Base-by-base conservation (phyloP, 1,284 basidiomycete genomes). In the Ganoderma multipileum region DNA sequence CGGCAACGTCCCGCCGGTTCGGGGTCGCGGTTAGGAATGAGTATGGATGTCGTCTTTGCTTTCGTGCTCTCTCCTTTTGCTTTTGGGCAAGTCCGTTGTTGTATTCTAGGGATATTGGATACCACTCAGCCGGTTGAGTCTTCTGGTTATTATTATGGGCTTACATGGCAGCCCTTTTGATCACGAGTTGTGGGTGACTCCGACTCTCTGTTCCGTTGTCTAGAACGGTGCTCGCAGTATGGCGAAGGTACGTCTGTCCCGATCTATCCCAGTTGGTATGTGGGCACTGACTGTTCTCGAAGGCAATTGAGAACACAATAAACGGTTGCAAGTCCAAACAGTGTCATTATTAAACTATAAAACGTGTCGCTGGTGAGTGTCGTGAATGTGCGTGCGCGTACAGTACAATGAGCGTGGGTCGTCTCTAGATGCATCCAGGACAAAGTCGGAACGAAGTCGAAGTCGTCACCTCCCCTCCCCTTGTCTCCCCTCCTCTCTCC, bases 341-440 rank as follows among this genome's bases (percentile, higher is more conserved):
- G 38, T 60, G 23, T 39, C 58, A 60, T 60, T 60, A 60, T 38
- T 60, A 60, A n/a, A 26, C 36, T 60, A 41, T 38, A 39, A 23
- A 41, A 41, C 30, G 20, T 38, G 55, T 60, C 23, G n/a, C 42
- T n/a, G 63, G 67, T 64, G 58, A 64, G 67, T n/a, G n/a, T 68
- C 50, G 55, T 57, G 42, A 55, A 62, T 50, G 47, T 50, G 63
- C 57, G 23, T 38, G 38, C 14, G 58, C 61, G 39, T 68, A 68
- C 63, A 65, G 50, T 44, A 54, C 55, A 68, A 68, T 42, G 67
- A 68, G 47, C 14, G 67, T 68, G 63, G 57, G 67, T 33, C 55
- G 63, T 68, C 67, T 62, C 67, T 65, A 62, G 67, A 65, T 55
- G 59, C 50, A 62, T 68, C 63, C 33, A 68, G 67, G 67, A 68